Conservation (phyloP, 805 yeast genomes). For the Wickerhamomyces queroliae region DNA sequence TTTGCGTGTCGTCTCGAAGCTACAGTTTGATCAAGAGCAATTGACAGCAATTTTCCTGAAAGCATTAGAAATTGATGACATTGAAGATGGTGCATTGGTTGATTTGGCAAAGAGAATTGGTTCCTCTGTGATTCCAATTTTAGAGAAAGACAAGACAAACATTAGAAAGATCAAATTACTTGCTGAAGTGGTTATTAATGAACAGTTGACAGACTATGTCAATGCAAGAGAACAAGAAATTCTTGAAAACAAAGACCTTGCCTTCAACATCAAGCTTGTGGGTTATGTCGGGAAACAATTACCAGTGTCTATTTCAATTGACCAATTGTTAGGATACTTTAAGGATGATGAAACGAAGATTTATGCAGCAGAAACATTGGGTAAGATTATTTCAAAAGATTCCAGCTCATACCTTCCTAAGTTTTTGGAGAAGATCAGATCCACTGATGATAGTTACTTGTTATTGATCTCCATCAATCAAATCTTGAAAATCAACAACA, state of each 20-base stretch:
- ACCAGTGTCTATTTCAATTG: slow-evolving; percentile 28
- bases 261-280: slow-evolving; percentile 37
- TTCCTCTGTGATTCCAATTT: slow-evolving; percentile 18
- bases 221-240: slow-evolving; percentile 15
- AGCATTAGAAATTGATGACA: slow-evolving; percentile 18
- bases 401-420: slow-evolving; percentile 30
- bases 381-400: slow-evolving; percentile 39
- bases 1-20: slow-evolving; percentile 16
- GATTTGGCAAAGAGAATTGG: slow-evolving; percentile 21
- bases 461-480: slow-evolving; percentile 27
- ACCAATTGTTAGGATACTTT: slow-evolving; percentile 30
- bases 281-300: slow-evolving; percentile 41
- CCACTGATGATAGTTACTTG: slow-evolving; percentile 18
- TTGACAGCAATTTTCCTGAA: slow-evolving; percentile 14
- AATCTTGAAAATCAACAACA: slow-evolving; percentile 18
- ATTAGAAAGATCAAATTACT: slow-evolving; percentile 19
- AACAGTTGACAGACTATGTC: slow-evolving; percentile 17
- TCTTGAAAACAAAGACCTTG: slow-evolving; percentile 11
- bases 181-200: slow-evolving; percentile 19
- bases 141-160: slow-evolving; percentile 13
- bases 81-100: slow-evolving; percentile 21
- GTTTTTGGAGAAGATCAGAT: slow-evolving; percentile 27
- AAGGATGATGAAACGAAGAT: slow-evolving; percentile 31
- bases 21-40: slow-evolving; percentile 12
- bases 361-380: slow-evolving; percentile 49